These are phyloP conservation scores for Trametes cingulata DNA, from an alignment of 768 basidiomycete genomes.

Conservation along the genomic window DNA sequence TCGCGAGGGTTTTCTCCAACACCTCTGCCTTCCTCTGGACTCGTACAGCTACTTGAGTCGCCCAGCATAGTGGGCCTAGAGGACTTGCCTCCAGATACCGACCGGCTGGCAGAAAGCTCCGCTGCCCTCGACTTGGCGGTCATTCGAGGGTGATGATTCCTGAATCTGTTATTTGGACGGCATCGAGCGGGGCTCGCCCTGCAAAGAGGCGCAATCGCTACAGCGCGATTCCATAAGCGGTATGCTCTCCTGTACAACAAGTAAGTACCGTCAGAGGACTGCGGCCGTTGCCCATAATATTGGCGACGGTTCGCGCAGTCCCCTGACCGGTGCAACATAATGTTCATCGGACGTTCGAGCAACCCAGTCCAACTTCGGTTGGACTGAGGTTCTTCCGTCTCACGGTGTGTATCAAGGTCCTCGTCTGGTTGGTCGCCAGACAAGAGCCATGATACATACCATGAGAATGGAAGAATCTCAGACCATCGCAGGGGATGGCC, in stretches of 20 bases:
- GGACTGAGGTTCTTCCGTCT: slow-evolving; percentile 34
- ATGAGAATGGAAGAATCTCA: slow-evolving; percentile 51
- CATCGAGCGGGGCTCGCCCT: too few species aligned
- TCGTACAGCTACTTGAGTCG: too few species aligned
- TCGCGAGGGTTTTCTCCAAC: neutral
- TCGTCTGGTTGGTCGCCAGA: slow-evolving; percentile 15
- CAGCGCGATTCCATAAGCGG: too few species aligned
- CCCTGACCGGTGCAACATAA: neutral
- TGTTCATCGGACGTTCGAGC: neutral
- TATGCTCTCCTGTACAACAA: too few species aligned
- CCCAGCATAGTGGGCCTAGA: too few species aligned
- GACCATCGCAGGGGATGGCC: slow-evolving; percentile 24
- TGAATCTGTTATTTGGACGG: too few species aligned
- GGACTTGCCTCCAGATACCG: too few species aligned
- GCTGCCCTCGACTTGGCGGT: too few species aligned
- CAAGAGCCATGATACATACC: slow-evolving; percentile 40
- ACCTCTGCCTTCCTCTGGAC: neutral
- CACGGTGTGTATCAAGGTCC: slow-evolving; percentile 28
- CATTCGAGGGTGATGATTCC: too few species aligned
- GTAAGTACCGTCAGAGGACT: neutral
- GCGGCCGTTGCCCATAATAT: neutral
- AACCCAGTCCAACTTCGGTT: neutral
- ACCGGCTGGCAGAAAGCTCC: too few species aligned
- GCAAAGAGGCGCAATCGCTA: too few species aligned
- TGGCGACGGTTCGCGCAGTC: neutral